Conservation (phyloP, 768 basidiomycete genomes). For the Phylloporus sp. region DNA sequence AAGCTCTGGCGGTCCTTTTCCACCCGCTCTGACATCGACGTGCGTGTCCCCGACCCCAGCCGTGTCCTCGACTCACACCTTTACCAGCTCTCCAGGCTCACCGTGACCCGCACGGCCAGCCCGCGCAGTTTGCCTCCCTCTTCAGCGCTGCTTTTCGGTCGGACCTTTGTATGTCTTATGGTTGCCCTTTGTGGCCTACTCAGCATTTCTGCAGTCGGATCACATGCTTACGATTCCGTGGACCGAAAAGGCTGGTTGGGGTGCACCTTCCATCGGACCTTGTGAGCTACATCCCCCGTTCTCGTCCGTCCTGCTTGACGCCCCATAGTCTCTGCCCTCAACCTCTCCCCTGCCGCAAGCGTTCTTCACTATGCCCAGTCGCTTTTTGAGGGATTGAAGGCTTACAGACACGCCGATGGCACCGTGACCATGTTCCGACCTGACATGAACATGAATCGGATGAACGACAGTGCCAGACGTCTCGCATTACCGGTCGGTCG, state of each 20-base stretch:
- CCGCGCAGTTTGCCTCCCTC: constrained; percentile 63
- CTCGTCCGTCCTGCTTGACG: constrained; percentile 2
- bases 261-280: constrained; percentile 72
- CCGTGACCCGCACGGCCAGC: constrained; percentile 41
- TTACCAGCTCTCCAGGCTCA: constrained; percentile 47
- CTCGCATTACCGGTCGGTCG: constrained; percentile 66
- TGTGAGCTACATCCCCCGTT: constrained; percentile 46
- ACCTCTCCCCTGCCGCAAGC: constrained; percentile 39
- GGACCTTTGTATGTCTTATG: constrained; percentile 60
- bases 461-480: constrained; percentile 80
- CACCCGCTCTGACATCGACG: constrained; percentile 49
- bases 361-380: constrained; percentile 93
- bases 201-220: constrained; percentile 51
- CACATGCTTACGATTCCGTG: constrained; percentile 83
- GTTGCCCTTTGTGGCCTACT: constrained; percentile 8
- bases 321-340: constrained; percentile 20
- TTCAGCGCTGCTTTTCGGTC: constrained; percentile 74
- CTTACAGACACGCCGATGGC: constrained; percentile 71
- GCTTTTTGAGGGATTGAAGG: constrained; percentile 93
- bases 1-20: constrained; percentile 16
- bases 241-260: constrained; percentile 74
- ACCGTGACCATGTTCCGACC: constrained; percentile 85
- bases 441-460: constrained; percentile 96
- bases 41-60: constrained; percentile 16
- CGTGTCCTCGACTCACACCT: neutral